Percentiles rank a stretch among this genome's conserved stretches.
phyloP scores from a whole-genome alignment of 306 rosid species.

The Hippophae rhamnoides region DNA sequence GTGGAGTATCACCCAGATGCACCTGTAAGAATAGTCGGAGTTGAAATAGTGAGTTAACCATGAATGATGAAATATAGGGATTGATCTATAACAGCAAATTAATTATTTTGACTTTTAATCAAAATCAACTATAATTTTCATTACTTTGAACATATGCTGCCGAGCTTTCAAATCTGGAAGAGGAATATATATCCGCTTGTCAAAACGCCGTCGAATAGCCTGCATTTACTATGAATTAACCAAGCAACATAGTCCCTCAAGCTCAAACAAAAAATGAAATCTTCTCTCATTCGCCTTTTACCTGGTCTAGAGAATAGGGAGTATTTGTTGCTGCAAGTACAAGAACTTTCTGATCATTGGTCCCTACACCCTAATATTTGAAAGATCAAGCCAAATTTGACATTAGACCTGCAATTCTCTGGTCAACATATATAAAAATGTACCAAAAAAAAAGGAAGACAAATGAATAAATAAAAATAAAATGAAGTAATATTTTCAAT shows the following conservation, averaged over 20 bases:
- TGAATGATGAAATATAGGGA: background rate
- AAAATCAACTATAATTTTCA: conserved; percentile 17
- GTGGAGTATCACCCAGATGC: conserved; percentile 98
- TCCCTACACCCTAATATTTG: conserved; percentile 76
- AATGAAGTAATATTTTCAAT: too few species aligned
- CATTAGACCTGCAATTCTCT: background rate
- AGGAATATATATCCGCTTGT: conserved; percentile 97
- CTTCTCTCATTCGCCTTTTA: conserved; percentile 21
- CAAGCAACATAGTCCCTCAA: conserved; percentile 10
- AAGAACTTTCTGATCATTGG: conserved; percentile 91
- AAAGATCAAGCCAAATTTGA: conserved; percentile 17
- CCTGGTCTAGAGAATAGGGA: conserved; percentile 97
- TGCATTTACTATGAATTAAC: conserved; percentile 36
- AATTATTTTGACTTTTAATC: background rate
- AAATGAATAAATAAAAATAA: background rate
- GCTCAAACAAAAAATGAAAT: conserved; percentile 7
- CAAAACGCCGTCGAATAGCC: conserved; percentile 98
- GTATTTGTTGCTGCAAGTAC: conserved; percentile 99
- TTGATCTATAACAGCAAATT: conserved; percentile 1
- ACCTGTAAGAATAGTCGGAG: conserved; percentile 47
- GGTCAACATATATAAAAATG: background rate
- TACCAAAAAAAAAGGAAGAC: background rate
- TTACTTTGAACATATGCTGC: conserved; percentile 92
- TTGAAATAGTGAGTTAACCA: conserved; percentile 4
- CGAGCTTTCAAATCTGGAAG: conserved; percentile 94